phyloP scores from a whole-genome alignment of 2,329 filamentous ascomycete genomes.

The Myrmaecium sp. region DNA sequence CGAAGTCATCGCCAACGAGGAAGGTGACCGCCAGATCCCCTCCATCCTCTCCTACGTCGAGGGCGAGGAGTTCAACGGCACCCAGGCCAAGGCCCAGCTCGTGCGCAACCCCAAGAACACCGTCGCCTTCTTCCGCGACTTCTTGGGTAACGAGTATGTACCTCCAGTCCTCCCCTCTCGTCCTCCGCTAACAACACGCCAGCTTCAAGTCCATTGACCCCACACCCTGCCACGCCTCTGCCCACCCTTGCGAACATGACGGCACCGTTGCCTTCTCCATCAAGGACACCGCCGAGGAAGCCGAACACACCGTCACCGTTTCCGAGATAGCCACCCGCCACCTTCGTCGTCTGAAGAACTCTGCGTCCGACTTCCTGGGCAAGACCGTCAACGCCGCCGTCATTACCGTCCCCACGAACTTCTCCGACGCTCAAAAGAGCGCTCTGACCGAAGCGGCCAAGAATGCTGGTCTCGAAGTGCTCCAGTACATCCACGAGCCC shows the following conservation, averaged over 20 bases:
- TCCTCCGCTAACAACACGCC: conserved; percentile 9
- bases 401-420: conserved; percentile 87
- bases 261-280: conserved; percentile 66
- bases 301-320: conserved; percentile 52
- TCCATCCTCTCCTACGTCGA: conserved; percentile 86
- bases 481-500: conserved; percentile 87
- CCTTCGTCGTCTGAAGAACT: conserved; percentile 61
- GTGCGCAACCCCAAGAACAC: conserved; percentile 88
- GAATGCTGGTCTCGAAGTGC: conserved; percentile 67
- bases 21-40: conserved; percentile 96
- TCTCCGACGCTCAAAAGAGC: conserved; percentile 69
- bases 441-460: conserved; percentile 64
- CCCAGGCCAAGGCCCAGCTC: conserved; percentile 86
- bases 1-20: conserved; percentile 97
- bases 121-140: conserved; percentile 89
- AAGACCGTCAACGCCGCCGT: conserved; percentile 91
- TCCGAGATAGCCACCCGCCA: conserved; percentile 74
- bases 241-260: conserved; percentile 64
- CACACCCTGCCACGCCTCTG: conserved; percentile 82
- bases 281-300: conserved; percentile 46
- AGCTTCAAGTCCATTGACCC: conserved; percentile 92
- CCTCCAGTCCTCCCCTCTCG: conserved; percentile 1
- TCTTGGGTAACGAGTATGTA: conserved; percentile 75
- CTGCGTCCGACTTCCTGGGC: conserved; percentile 82
- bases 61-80: conserved; percentile 91